Base-by-base conservation (phyloP, 23 red algal genomes). In the Gracilaria domingensis region DNA sequence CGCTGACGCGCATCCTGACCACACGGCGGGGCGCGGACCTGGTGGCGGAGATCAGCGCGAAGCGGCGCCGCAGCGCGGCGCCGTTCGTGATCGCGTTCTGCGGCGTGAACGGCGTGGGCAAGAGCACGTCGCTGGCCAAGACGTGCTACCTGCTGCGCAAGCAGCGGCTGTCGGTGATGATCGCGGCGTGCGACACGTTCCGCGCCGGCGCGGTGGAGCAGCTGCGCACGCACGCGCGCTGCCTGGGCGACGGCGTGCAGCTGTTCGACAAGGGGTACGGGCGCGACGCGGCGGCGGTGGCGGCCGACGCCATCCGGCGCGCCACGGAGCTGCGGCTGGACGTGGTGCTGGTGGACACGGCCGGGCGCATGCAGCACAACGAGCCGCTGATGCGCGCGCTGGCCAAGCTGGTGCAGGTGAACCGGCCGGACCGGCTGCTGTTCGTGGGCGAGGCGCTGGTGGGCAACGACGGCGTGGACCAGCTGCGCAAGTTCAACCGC, bases 371-470 rank as follows among this genome's bases (percentile, higher is more conserved):
- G 97, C 97, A 99, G 83, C 72, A 99, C 74, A 99, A 99, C 69
- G 97, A 95, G 47, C 97, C 97, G 62, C 85, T 99, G 29, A 99
- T 99, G 97, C 23, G 84, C 14, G 94, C 97, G 28, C 91, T 99
- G 44, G 84, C 97, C 42, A 95, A 94, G 59, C 91, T 99, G 3
- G 95, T 99, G 14, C 35, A 75, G 33, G 58, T 83, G 23, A 95
- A 95, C 78, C 67, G 82, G 20, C 97, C 97, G 24, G 97, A 99
- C 55, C 83, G 97, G 28, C 18, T 99, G 28, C 65, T 99, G 38
- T 99, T 99, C 71, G 97, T 99, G 23, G 97, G 97, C 45, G 97
- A 99, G 82, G 97, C 97, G 37, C 80, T 99, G 28, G 97, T 96
- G 18, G 97, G 97, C 16, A 99, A 99, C 87, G 97, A 99, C 47